Percentiles rank a stretch among this genome's conserved stretches.
These are phyloP conservation scores for Phytopythium aichiense DNA, from an alignment of 352 stramenopile genomes.

Conservation along the genomic window DNA sequence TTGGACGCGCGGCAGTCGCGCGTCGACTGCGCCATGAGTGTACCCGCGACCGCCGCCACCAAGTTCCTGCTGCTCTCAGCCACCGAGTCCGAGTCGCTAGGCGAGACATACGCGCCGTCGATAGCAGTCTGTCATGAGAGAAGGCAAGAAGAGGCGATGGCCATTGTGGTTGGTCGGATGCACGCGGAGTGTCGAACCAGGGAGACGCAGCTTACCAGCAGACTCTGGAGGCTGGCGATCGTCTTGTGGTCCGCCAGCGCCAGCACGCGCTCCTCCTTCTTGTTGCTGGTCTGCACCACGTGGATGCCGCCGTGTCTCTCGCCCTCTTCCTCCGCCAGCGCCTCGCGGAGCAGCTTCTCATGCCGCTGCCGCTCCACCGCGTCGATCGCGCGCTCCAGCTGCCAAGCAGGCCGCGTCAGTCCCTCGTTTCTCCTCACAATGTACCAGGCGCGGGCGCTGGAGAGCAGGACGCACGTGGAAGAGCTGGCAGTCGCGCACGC, in stretches of 20 bases:
- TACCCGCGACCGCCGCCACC: constrained; percentile 28
- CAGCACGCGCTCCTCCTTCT: constrained; percentile 21
- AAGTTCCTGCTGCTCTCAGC: constrained; percentile 30
- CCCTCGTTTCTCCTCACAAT: neutral
- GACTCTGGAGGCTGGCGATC: constrained; percentile 45
- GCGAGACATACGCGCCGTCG: constrained; percentile 13
- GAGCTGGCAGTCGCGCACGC: constrained; percentile 31
- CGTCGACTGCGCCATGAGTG: constrained; percentile 40
- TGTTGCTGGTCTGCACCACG: neutral
- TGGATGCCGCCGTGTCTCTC: neutral
- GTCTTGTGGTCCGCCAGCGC: constrained; percentile 54
- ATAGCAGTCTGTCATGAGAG: constrained; percentile 6
- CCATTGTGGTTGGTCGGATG: no score
- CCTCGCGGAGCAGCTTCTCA: neutral
- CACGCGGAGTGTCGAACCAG: neutral
- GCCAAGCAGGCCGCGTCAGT: neutral
- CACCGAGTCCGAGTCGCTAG: neutral
- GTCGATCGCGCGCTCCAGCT: constrained; percentile 42
- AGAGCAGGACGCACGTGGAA: constrained; percentile 29
- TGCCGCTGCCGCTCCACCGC: constrained; percentile 7
- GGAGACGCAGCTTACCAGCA: constrained; percentile 16
- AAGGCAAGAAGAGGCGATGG: neutral
- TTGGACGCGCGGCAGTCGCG: constrained; percentile 38
- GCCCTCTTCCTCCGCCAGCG: neutral
- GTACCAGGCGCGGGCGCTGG: no score